Evolutionary conservation across 2,329 filamentous ascomycete species (phyloP), one percentile per base, ranked within the genome.

Genomic region (Trichoderma pleuroti): DNA sequence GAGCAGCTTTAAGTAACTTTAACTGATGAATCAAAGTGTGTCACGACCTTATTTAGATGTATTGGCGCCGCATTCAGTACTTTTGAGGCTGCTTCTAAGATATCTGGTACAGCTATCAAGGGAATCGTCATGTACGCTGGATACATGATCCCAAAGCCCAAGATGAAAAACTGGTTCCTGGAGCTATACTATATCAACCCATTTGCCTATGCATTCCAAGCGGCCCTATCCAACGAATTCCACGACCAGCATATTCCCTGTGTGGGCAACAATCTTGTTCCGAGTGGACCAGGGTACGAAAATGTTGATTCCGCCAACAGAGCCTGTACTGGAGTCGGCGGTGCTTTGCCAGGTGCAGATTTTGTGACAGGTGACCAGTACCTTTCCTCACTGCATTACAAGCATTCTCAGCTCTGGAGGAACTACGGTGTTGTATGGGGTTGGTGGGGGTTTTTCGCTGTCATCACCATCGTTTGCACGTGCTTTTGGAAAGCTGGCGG

Each of bases 161-260:
- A 87, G 72, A 90, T 91, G 88, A 86, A 88, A 49, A 84, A 85
- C 0, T 91, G 88, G 87, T 86, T 91, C 26, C 80, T 82, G 4
- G 91, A 89, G 89, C 77, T 91, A 3, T 89, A 85, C 72, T 90
- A 87, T 86, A 85, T 91, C 30, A 52, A 52, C 21, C 46, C 46
- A 52, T 52, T 52, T 24, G 46, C 46, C 46, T 52, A 52, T 24
- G 46, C 46, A 52, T 52, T 52, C 46, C 46, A 52, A 24, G 46
- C 46, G 11, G 46, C 46, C n/a, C 46, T 52, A 21, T 52, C 46
- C 5, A 52, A 52, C 21, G 46, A 52, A 52, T 52, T 52, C 21
- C 46, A 52, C 21, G 46, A 52, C 21, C 46, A 52, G n/a, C 46
- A 52, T 52, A 52, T 52, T 21, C 46, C 46, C 46, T 52, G 46